Percentiles rank a stretch among this genome's conserved stretches.
Conservation (phyloP, 257 asterid species). For the Solanum arcanum region DNA sequence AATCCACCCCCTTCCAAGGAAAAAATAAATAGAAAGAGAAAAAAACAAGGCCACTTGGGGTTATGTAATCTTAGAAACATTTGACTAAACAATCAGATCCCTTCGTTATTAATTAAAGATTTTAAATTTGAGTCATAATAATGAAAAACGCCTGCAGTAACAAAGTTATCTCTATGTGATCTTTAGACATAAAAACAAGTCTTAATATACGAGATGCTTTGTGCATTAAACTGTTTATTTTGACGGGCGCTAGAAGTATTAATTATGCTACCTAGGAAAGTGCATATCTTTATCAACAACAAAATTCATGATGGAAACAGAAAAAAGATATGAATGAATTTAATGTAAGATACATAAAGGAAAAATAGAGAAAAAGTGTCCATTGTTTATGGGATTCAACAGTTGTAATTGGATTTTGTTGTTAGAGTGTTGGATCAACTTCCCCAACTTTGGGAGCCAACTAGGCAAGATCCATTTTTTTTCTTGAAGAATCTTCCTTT, state of each 20-base stretch:
- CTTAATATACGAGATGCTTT: not conserved
- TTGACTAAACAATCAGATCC: not conserved
- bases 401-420: not conserved
- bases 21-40: not conserved
- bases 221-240: not conserved
- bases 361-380: not conserved
- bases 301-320: not conserved
- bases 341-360: not conserved
- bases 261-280: not conserved
- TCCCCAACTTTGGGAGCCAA: slow-evolving; percentile 18
- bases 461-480: not conserved
- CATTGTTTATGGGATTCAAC: not conserved
- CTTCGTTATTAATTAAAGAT: not conserved
- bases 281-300: not conserved
- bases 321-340: not conserved
- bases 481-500: not conserved
- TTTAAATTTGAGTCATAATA: fast-evolving
- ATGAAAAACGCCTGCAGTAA: fast-evolving
- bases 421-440: not conserved
- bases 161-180: not conserved
- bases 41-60: not conserved
- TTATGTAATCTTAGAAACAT: not conserved
- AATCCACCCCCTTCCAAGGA: not conserved
- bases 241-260: not conserved
- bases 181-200: not conserved